phyloP scores from a whole-genome alignment of 805 yeast genomes.

The Candida endomychidarum region DNA sequence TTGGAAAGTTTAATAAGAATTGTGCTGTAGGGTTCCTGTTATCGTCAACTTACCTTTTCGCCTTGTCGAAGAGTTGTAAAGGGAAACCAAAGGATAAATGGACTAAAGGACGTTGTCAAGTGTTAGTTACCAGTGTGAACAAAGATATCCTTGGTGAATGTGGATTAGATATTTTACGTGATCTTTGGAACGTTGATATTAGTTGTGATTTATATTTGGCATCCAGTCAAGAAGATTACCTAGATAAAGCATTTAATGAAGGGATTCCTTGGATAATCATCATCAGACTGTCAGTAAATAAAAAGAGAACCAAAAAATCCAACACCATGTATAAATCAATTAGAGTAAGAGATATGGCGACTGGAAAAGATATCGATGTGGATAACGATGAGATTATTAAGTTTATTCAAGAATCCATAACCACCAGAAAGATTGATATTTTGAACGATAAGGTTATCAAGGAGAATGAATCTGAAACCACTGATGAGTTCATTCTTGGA shows the following conservation, averaged over 20 bases:
- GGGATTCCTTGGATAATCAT: conserved; percentile 77
- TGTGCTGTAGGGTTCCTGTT: conserved; percentile 84
- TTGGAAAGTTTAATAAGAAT: conserved; percentile 25
- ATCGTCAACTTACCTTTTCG: conserved; percentile 48
- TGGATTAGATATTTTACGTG: conserved; percentile 62
- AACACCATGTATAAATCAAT: conserved; percentile 66
- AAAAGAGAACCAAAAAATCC: conserved; percentile 34
- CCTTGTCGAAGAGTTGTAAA: conserved; percentile 28
- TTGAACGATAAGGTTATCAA: conserved; percentile 11
- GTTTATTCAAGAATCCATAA: conserved; percentile 16
- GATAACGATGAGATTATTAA: conserved; percentile 63
- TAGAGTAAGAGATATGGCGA: conserved; percentile 62
- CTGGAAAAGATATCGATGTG: conserved; percentile 67
- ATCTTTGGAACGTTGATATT: conserved; percentile 76
- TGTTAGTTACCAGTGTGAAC: conserved; percentile 70
- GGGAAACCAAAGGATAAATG: conserved; percentile 26
- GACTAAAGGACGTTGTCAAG: conserved; percentile 65
- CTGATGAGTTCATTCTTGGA: conserved; percentile 18
- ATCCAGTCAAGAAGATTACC: conserved; percentile 56
- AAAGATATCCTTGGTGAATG: conserved; percentile 53
- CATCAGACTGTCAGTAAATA: conserved; percentile 55
- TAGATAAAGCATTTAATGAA: conserved; percentile 60
- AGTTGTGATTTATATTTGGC: conserved; percentile 61
- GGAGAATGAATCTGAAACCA: conserved; percentile 10
- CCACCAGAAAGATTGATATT: conserved; percentile 2